Percentiles rank a stretch among this genome's conserved stretches.
Evolutionary conservation across 345 rosid genomes (phyloP).

Genomic region (Sonneratia alba): DNA sequence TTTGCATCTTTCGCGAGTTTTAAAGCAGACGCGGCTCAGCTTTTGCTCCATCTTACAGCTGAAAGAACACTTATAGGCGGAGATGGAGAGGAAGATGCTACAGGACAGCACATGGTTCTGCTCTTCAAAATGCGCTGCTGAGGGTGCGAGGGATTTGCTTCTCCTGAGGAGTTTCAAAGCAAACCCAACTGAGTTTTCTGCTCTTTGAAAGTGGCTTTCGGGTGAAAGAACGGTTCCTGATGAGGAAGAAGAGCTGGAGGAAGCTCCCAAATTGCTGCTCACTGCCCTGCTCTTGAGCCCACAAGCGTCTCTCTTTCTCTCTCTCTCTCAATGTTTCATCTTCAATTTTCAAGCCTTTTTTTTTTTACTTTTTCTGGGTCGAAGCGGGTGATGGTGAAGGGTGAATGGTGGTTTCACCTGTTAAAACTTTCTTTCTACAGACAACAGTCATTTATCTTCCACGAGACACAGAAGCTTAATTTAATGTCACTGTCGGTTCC

Average conservation of each 20-base stretch:
- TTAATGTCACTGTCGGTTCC: neutral
- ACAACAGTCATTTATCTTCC: neutral
- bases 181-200: too few species aligned
- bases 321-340: neutral
- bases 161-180: too few species aligned
- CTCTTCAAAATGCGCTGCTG: neutral
- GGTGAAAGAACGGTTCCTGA: too few species aligned
- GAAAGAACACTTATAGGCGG: neutral
- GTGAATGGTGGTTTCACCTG: neutral
- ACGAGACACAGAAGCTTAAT: neutral
- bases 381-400: neutral
- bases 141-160: too few species aligned
- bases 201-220: too few species aligned
- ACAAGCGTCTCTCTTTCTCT: too few species aligned
- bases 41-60: neutral
- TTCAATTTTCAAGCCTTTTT: neutral
- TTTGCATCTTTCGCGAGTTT: constrained; percentile 16
- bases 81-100: neutral
- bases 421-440: neutral
- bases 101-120: neutral
- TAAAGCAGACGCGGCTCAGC: constrained; percentile 3
- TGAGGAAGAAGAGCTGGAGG: too few species aligned
- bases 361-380: neutral
- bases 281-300: too few species aligned
- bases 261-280: too few species aligned